Evolutionary conservation across 176 grass and related monocot species (phyloP).

Genomic region (Sorghum bicolor): Sorghum_bicolor_NCBIv3 NC_012871.2:4873001-4873500

Average conservation of each 20-base stretch:
- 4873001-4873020: too few relatives aligned
- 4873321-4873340: not conserved
- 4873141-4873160: not conserved
- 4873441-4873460: conserved; percentile 2
- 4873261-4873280: not conserved
- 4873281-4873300: not conserved
- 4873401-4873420: not conserved
- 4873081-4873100: not conserved
- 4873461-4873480: conserved; percentile 19
- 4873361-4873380: conserved; percentile 19
- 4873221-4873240: not conserved
- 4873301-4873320: not conserved
- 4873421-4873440: not conserved
- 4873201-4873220: not conserved
- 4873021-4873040: too few relatives aligned
- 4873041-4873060: too few relatives aligned
- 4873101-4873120: not conserved
- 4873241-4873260: not conserved
- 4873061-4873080: not conserved
- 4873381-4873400: conserved; percentile 18
- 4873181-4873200: not conserved
- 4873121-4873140: not conserved
- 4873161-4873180: not conserved
- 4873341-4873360: conserved; percentile 18
- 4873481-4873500: conserved; percentile 20